Conservation (phyloP, 257 asterid genomes). For the Mentha longifolia region DNA sequence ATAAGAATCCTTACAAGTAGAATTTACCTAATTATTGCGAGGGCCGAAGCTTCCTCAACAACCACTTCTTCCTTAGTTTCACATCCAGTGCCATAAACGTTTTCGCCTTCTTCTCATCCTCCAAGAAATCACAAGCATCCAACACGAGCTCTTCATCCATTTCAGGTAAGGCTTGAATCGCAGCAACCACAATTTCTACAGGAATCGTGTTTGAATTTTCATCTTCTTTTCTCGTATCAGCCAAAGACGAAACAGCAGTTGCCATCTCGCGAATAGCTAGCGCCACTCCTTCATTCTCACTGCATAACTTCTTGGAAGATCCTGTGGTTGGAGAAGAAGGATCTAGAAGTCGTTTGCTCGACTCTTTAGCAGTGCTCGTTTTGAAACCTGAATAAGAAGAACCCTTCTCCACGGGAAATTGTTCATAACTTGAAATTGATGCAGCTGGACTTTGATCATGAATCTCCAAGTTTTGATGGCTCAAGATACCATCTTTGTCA, state of each 20-base stretch:
- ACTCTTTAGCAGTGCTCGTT: neutral
- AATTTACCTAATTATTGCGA: neutral
- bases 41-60: constrained; percentile 46
- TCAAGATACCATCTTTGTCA: constrained; percentile 27
- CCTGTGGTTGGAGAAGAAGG: constrained; percentile 22
- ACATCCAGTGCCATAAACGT: constrained; percentile 42
- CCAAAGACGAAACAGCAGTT: constrained; percentile 34
- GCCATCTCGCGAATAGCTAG: constrained; percentile 26
- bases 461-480: constrained; percentile 23
- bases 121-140: constrained; percentile 53
- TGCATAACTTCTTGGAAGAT: constrained; percentile 31
- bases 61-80: constrained; percentile 49
- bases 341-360: constrained; percentile 29
- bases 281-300: constrained; percentile 33
- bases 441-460: constrained; percentile 32
- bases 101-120: constrained; percentile 46
- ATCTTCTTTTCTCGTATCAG: constrained; percentile 26
- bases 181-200: constrained; percentile 37
- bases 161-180: constrained; percentile 44
- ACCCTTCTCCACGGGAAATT: constrained; percentile 6
- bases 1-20: too few relatives aligned
- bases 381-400: constrained; percentile 25
- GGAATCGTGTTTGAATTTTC: constrained; percentile 18
- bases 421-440: constrained; percentile 33
- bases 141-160: constrained; percentile 47